Evolutionary conservation across 768 basidiomycete species (phyloP).

Genomic region (Cystobasidiopsis lactophilus): DNA sequence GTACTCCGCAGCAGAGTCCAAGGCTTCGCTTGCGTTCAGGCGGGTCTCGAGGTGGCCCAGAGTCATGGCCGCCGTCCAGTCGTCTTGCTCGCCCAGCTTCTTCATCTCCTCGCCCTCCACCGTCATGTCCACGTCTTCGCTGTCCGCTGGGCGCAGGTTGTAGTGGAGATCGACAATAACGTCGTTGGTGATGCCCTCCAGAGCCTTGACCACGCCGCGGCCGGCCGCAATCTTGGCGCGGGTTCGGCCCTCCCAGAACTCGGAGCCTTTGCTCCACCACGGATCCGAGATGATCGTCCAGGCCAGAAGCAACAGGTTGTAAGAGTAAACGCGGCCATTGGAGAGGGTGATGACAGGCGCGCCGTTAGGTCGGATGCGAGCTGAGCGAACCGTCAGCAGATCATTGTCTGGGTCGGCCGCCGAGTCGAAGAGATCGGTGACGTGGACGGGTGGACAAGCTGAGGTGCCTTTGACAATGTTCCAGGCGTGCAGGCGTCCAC

Average conservation of each 20-base stretch:
- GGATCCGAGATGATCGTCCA: constrained; percentile 58
- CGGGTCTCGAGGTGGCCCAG: constrained; percentile 73
- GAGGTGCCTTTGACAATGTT: constrained; percentile 48
- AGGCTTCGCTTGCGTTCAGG: constrained; percentile 44
- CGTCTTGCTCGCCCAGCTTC: constrained; percentile 13
- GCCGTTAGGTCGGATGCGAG: constrained; percentile 54
- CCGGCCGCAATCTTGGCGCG: constrained; percentile 26
- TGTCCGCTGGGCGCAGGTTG: not conserved
- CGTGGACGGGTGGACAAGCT: constrained; percentile 42
- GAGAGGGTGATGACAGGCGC: constrained; percentile 53
- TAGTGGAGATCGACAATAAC: constrained; percentile 10
- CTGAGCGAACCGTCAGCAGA: constrained; percentile 34
- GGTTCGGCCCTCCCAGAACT: constrained; percentile 56
- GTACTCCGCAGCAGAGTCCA: constrained; percentile 73
- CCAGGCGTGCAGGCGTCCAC: constrained; percentile 57
- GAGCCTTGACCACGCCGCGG: constrained; percentile 9
- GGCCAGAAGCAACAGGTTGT: constrained; percentile 40
- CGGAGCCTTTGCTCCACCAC: constrained; percentile 70
- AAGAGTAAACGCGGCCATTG: constrained; percentile 55
- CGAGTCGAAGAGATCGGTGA: constrained; percentile 37
- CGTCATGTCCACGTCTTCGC: not conserved
- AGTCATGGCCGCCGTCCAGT: constrained; percentile 37
- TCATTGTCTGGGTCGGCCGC: constrained; percentile 29
- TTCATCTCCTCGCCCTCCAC: constrained; percentile 8
- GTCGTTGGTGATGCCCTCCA: constrained; percentile 21